Percentiles rank a stretch among this genome's conserved stretches.
phyloP scores from a whole-genome alignment of 768 basidiomycete species.

The Antrodiella citrinella region DNA sequence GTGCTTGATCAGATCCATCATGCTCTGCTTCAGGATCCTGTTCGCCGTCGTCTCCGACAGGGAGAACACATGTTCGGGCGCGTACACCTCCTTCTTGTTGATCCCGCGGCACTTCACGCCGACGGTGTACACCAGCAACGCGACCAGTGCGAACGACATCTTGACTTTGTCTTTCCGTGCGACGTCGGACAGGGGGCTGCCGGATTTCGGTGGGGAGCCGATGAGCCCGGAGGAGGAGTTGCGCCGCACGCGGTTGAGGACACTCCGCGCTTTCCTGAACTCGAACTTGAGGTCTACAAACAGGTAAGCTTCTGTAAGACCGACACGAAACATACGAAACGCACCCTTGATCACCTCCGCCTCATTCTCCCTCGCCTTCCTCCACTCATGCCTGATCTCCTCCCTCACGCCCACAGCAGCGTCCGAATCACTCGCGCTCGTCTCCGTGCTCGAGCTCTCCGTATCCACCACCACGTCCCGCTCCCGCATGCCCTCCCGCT shows the following conservation, averaged over 20 bases:
- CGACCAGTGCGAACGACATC: constrained; percentile 69
- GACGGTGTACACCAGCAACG: constrained; percentile 86
- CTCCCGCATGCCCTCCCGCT: constrained; percentile 26
- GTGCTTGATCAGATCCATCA: constrained; percentile 78
- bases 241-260: constrained; percentile 30
- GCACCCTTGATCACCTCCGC: constrained; percentile 27
- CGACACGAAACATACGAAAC: neutral
- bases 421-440: constrained; percentile 26
- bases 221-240: constrained; percentile 7
- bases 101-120: constrained; percentile 93
- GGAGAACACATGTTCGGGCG: constrained; percentile 85
- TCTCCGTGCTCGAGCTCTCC: constrained; percentile 36
- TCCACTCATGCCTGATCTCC: constrained; percentile 21
- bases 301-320: neutral
- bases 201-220: neutral
- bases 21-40: constrained; percentile 61
- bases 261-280: constrained; percentile 30
- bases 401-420: constrained; percentile 10
- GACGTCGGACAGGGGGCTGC: neutral
- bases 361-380: constrained; percentile 25
- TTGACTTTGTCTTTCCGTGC: constrained; percentile 35
- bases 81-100: constrained; percentile 79
- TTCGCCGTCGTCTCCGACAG: constrained; percentile 79
- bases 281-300: constrained; percentile 30
- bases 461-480: constrained; percentile 27